phyloP scores from a whole-genome alignment of 805 yeast species.

The Lachancea dasiensis region DNA sequence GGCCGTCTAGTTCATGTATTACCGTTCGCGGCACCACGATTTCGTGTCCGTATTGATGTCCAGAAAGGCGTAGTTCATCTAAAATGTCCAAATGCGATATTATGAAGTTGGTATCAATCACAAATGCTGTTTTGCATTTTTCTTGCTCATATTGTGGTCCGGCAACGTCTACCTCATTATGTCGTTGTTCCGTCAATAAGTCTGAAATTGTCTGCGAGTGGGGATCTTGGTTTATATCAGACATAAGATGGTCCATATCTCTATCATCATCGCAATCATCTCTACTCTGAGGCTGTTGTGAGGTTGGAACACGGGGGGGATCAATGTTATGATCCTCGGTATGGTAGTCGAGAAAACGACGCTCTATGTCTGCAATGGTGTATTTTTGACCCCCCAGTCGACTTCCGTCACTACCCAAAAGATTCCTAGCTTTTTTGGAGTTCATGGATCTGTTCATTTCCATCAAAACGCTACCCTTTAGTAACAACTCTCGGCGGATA shows the following conservation, averaged over 20 bases:
- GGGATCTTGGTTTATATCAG: slow-evolving; percentile 40
- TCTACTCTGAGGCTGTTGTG: too few relatives aligned
- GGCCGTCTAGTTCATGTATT: slow-evolving; percentile 74
- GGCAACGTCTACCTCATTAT: slow-evolving; percentile 7
- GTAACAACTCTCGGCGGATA: too few relatives aligned
- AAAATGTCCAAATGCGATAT: slow-evolving; percentile 59
- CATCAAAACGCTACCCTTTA: too few relatives aligned
- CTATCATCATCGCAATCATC: too few relatives aligned
- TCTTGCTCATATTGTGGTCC: neutral
- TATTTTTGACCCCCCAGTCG: slow-evolving; percentile 9
- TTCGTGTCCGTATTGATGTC: slow-evolving; percentile 39
- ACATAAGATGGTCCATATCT: too few relatives aligned
- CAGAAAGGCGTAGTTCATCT: slow-evolving; percentile 41
- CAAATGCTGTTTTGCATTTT: slow-evolving; percentile 38
- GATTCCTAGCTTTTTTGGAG: neutral
- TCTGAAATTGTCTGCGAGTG: too few relatives aligned
- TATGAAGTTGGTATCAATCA: slow-evolving; percentile 80
- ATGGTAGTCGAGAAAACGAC: neutral
- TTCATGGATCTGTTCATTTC: neutral
- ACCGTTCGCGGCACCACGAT: slow-evolving; percentile 69
- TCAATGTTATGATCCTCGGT: slow-evolving; percentile 11
- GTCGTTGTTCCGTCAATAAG: slow-evolving; percentile 1
- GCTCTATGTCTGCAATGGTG: slow-evolving; percentile 19
- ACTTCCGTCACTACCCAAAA: neutral
- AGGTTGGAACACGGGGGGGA: too few relatives aligned